A percentile compares a stretch with the other conserved stretches of the same genome.
Conservation (phyloP, 495 filamentous ascomycete genomes). For the Trichoderma reesei region DNA sequence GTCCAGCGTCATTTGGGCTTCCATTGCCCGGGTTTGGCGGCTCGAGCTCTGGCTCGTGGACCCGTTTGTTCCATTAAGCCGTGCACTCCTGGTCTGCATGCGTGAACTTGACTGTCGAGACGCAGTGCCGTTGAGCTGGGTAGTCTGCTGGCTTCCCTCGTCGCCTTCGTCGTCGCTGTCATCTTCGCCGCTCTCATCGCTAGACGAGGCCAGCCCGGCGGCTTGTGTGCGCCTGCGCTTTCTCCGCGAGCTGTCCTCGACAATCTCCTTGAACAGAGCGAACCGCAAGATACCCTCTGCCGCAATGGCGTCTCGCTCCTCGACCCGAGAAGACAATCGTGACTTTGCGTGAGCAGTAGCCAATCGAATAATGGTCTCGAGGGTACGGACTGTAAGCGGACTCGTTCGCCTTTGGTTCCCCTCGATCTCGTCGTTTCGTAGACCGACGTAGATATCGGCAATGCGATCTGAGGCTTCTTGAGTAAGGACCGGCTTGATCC, state of each 20-base stretch:
- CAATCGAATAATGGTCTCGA: slow-evolving; percentile 95
- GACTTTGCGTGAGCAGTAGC: slow-evolving; percentile 95
- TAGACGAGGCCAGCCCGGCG: slow-evolving; percentile 25
- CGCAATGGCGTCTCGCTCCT: slow-evolving; percentile 78
- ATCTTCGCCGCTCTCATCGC: slow-evolving; percentile 29
- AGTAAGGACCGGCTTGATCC: slow-evolving; percentile 84
- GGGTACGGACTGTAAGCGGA: slow-evolving; percentile 92
- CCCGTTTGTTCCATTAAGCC: neutral
- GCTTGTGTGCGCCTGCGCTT: slow-evolving; percentile 48
- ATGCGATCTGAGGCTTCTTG: slow-evolving; percentile 91
- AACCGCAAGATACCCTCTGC: slow-evolving; percentile 89
- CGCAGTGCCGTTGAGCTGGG: slow-evolving; percentile 7
- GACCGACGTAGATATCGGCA: slow-evolving; percentile 80
- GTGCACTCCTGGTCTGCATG: neutral
- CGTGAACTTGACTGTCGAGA: slow-evolving; percentile 13
- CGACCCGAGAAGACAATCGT: slow-evolving; percentile 82
- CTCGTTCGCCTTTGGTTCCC: slow-evolving; percentile 87
- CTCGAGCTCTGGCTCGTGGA: neutral
- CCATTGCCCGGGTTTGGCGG: slow-evolving; percentile 7
- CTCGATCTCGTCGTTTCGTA: slow-evolving; percentile 93
- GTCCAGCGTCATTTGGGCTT: neutral
- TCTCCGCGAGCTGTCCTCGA: slow-evolving; percentile 79
- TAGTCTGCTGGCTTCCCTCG: slow-evolving; percentile 11
- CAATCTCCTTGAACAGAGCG: slow-evolving; percentile 94
- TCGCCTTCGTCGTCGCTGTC: slow-evolving; percentile 26